Conservation (phyloP, 129 eudicot genomes). For the Calendula officinalis region DNA sequence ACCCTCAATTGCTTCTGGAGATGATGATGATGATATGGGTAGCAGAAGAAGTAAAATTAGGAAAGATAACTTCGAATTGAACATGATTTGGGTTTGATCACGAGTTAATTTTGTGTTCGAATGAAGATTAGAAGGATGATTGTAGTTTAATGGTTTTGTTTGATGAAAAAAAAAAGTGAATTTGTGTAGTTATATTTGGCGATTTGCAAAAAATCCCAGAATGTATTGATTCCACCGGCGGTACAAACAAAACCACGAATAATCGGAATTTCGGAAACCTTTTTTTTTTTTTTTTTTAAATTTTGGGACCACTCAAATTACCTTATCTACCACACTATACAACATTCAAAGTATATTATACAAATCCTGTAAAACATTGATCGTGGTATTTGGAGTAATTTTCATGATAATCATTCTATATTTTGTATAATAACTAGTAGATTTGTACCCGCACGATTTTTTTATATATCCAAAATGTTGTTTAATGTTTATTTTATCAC, state of each 20-base stretch:
- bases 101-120: background rate
- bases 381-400: too few species aligned
- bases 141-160: background rate
- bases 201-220: background rate
- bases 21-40: conserved; percentile 41
- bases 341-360: too few species aligned
- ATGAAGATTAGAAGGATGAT: background rate
- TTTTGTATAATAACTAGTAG: too few species aligned
- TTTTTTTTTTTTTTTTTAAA: too few species aligned
- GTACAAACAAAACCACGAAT: conserved; percentile 10
- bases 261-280: background rate
- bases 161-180: background rate
- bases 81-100: conserved; percentile 31
- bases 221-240: background rate
- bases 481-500: too few species aligned
- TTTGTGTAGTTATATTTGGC: conserved; percentile 6
- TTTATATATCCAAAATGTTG: too few species aligned
- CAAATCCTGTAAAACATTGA: too few species aligned
- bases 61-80: conserved; percentile 21
- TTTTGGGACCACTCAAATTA: too few species aligned
- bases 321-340: too few species aligned
- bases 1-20: conserved; percentile 45
- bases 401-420: too few species aligned
- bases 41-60: conserved; percentile 34
- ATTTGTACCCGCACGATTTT: too few species aligned